These are phyloP conservation scores for Uronychia binucleata DNA, from an alignment of 73 alveolate species.

Conservation along the genomic window DNA sequence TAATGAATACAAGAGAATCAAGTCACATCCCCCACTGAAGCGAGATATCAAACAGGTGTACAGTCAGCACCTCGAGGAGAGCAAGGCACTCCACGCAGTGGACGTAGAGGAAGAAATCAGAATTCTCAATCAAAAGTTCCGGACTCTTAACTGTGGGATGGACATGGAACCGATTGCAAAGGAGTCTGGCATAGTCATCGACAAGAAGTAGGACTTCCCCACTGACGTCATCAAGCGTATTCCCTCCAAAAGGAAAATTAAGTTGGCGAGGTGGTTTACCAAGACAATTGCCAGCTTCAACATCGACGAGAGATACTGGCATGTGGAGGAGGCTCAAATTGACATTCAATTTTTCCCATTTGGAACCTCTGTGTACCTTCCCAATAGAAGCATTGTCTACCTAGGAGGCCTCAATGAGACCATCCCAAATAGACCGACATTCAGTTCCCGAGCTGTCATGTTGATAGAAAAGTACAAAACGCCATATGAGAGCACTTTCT, in stretches of 20 bases:
- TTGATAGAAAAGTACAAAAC: conserved; percentile 48
- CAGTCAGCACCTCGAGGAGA: conserved; percentile 57
- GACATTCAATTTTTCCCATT: conserved; percentile 52
- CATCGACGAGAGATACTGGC: conserved; percentile 46
- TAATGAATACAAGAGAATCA: conserved; percentile 39
- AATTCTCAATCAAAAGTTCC: conserved; percentile 54
- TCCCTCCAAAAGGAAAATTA: conserved; percentile 23
- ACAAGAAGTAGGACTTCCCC: background rate
- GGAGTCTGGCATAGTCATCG: background rate
- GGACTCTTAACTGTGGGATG: conserved; percentile 15
- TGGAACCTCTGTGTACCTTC: conserved; percentile 52
- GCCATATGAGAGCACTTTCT: conserved; percentile 48
- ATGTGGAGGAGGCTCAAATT: conserved; percentile 35
- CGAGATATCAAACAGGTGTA: conserved; percentile 41
- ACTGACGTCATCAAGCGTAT: background rate
- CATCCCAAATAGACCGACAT: conserved; percentile 58
- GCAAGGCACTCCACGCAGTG: conserved; percentile 44
- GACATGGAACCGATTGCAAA: background rate
- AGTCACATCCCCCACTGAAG: conserved; percentile 33
- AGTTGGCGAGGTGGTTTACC: conserved; percentile 50
- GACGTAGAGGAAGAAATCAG: conserved; percentile 53
- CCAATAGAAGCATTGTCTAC: conserved; percentile 49
- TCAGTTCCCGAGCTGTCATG: conserved; percentile 21
- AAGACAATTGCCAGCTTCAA: conserved; percentile 38
- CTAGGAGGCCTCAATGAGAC: conserved; percentile 67